A percentile compares a stretch with the other conserved stretches of the same genome.
Evolutionary conservation across 495 filamentous ascomycete species (phyloP).

Genomic region (Tuber calosporum): DNA sequence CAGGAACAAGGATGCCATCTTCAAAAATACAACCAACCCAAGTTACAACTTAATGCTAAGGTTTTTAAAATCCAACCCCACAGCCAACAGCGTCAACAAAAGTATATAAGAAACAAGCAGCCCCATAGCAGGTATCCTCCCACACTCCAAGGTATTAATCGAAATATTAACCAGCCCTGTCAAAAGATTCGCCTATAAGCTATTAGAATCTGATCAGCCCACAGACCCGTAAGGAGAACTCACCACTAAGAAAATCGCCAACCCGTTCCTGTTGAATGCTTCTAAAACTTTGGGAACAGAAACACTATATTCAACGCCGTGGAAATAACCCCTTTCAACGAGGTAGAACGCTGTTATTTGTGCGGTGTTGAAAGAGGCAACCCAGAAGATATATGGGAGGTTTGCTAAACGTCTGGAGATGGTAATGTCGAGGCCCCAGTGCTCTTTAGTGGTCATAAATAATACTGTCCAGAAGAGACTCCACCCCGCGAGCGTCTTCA

Average conservation of each 20-base stretch:
- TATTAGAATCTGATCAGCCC: background rate
- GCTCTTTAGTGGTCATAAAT: slow-evolving; percentile 60
- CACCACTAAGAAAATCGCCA: slow-evolving; percentile 69
- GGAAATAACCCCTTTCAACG: slow-evolving; percentile 68
- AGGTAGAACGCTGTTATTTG: slow-evolving; percentile 71
- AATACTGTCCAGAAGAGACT: slow-evolving; percentile 58
- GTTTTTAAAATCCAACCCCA: slow-evolving; percentile 62
- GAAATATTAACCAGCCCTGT: slow-evolving; percentile 85
- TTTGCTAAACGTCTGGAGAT: slow-evolving; percentile 90
- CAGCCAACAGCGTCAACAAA: slow-evolving; percentile 58
- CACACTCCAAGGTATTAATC: slow-evolving; percentile 67
- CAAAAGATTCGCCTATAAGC: slow-evolving; percentile 63
- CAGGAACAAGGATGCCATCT: background rate
- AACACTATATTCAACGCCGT: slow-evolving; percentile 54
- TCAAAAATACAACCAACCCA: background rate
- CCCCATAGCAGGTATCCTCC: slow-evolving; percentile 56
- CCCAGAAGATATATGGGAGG: slow-evolving; percentile 88
- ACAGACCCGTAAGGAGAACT: background rate
- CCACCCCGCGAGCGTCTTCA: slow-evolving; percentile 56
- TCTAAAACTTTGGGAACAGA: slow-evolving; percentile 71
- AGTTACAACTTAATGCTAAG: slow-evolving; percentile 68
- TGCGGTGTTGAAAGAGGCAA: slow-evolving; percentile 72
- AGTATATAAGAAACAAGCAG: slow-evolving; percentile 66
- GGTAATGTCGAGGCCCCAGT: slow-evolving; percentile 60
- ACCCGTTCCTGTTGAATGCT: slow-evolving; percentile 81